A percentile compares a stretch with the other conserved stretches of the same genome.
These are phyloP conservation scores for Hyphodiscus hymeniophilus DNA, from an alignment of 495 filamentous ascomycete species.

Conservation along the genomic window DNA sequence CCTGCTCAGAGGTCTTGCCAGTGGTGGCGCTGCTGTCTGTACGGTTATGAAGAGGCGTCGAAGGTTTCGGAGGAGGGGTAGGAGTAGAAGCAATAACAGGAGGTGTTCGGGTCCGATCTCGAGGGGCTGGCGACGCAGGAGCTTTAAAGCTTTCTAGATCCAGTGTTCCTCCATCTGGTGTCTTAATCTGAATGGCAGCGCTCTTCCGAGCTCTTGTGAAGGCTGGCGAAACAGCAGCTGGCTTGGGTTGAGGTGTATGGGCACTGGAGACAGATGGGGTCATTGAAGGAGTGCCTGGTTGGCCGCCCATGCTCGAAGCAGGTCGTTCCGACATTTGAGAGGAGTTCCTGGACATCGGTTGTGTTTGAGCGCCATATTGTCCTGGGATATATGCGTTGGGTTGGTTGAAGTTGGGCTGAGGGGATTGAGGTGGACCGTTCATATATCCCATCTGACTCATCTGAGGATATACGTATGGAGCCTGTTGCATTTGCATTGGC, in stretches of 20 bases:
- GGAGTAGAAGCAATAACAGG: slow-evolving; percentile 43
- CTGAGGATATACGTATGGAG: slow-evolving; percentile 34
- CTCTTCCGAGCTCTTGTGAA: slow-evolving; percentile 56
- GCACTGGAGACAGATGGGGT: slow-evolving; percentile 34
- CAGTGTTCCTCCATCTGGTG: slow-evolving; percentile 56
- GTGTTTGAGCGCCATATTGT: slow-evolving; percentile 45
- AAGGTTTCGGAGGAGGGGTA: slow-evolving; percentile 40
- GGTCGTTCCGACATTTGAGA: slow-evolving; percentile 76
- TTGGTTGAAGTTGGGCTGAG: slow-evolving; percentile 42
- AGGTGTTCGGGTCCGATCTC: slow-evolving; percentile 36
- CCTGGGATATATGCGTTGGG: slow-evolving; percentile 34
- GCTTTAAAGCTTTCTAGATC: slow-evolving; percentile 36
- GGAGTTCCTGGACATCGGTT: slow-evolving; percentile 72
- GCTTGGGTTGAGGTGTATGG: slow-evolving; percentile 48
- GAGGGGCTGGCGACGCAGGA: slow-evolving; percentile 37
- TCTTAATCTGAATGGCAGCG: slow-evolving; percentile 68
- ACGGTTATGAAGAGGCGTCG: slow-evolving; percentile 36
- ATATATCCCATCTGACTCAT: slow-evolving; percentile 38
- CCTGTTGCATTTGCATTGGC: slow-evolving; percentile 31
- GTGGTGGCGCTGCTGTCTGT: slow-evolving; percentile 33
- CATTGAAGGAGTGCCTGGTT: slow-evolving; percentile 42
- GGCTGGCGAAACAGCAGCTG: slow-evolving; percentile 50
- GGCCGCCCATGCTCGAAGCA: slow-evolving; percentile 67
- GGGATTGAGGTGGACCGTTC: slow-evolving; percentile 36
- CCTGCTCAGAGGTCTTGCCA: slow-evolving; percentile 40